Evolutionary conservation across 805 yeast species (phyloP), one percentile per base, ranked within the genome.

Genomic region (Monosporozyma aerobia): DNA sequence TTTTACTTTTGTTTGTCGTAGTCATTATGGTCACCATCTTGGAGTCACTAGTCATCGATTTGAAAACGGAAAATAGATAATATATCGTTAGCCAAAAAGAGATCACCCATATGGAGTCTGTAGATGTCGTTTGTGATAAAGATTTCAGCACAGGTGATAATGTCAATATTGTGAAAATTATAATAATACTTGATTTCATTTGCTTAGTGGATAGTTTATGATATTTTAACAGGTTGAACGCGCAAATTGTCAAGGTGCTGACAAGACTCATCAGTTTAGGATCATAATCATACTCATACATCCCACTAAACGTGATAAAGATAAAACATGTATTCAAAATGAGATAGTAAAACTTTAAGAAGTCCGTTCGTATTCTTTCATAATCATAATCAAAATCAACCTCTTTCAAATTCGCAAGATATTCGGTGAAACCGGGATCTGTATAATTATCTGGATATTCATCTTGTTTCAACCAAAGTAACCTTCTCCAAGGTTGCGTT

Each of bases 31-130:
- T n/a, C 23, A 22, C 35, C 45, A 47, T 25, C 44, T 48, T 13
- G 51, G 46, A 22, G 44, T 53, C 13, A 50, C 49, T 40, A 40
- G 44, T 41, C 53, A 47, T 32, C 33, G 51, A 27, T 52, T 54
- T 27, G 52, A 51, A 58, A 46, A 62, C 49, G 5, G 66, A 57
- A 19, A 63, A 54, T 11, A 90, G 70, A 60, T 89, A 89, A 45
- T 82, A 71, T 10, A 88, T 59, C 33, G 87, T 82, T 14, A 94
- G 72, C 82, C 96, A 85, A 47, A 84, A 81, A 7, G 95, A 80
- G 4, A 94, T 69, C 0, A 96, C 90, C 97, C 98, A 92, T 54
- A 94, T 89, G 14, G 97, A 88, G 70, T 94, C 98, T 0, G 94
- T 85, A 0, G 97, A 81, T 0, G 97, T 89, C 0, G 96, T 85